These are phyloP conservation scores for Sungouiozyma ichnusensis DNA, from an alignment of 805 yeast genomes.

Conservation along the genomic window DNA sequence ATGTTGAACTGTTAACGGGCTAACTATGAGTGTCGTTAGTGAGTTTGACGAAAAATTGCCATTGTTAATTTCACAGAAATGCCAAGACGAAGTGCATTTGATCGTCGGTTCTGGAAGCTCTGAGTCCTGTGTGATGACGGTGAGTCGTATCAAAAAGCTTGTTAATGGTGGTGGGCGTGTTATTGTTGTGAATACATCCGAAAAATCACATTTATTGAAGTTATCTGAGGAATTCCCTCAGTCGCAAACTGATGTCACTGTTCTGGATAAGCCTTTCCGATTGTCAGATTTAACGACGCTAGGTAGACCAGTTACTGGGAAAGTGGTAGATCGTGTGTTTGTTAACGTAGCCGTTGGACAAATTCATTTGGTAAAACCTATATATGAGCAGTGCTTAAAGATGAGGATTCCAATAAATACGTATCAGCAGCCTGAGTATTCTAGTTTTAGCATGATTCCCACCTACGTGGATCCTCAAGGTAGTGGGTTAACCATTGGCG, in stretches of 20 bases:
- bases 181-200: conserved; percentile 33
- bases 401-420: conserved; percentile 77
- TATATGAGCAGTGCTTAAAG: conserved; percentile 43
- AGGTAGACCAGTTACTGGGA: conserved; percentile 55
- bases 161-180: conserved; percentile 48
- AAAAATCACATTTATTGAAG: conserved; percentile 13
- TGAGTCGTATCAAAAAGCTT: conserved; percentile 38
- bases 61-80: conserved; percentile 35
- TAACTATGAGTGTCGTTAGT: no score
- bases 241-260: conserved; percentile 18
- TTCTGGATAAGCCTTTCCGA: conserved; percentile 30
- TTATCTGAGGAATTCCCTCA: conserved; percentile 17
- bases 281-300: conserved; percentile 37
- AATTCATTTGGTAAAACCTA: conserved; percentile 27
- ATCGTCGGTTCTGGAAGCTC: conserved; percentile 39
- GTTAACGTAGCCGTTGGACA: conserved; percentile 37
- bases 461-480: conserved; percentile 54
- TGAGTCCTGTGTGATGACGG: conserved; percentile 18
- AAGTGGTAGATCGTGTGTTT: conserved; percentile 67
- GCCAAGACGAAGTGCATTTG: conserved; percentile 44
- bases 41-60: conserved; percentile 11
- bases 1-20: no score
- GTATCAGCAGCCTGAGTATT: conserved; percentile 57
- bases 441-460: conserved; percentile 70
- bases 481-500: conserved; percentile 58